Evolutionary conservation across 208 protist genomes (phyloP), one percentile per base, ranked within the genome.

Genomic region (Herpetomonas samuelpessoai): DNA sequence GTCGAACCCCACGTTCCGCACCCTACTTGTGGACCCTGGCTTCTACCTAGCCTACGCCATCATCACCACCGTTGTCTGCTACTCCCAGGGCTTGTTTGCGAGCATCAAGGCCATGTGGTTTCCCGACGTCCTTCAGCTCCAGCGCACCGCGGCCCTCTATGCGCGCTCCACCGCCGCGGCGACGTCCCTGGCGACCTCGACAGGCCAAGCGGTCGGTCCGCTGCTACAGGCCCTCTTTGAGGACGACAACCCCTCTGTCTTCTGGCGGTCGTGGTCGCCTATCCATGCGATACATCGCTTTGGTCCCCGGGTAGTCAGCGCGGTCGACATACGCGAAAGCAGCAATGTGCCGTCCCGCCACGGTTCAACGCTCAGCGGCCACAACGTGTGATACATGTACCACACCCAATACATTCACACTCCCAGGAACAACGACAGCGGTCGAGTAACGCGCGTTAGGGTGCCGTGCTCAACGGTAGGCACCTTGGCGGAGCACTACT

Each of bases 41-140:
- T 91, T 88, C 54, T 91, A 91, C 45, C 65, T 91, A 10, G 59
- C 71, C 27, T 88, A 81, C 61, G 55, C 83, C 6, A 55, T 72
- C 2, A 45, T 82, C 9, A 65, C 76, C 25, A 60, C 66, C 0
- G 51, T 71, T 1, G 71, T 84, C 2, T 74, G 74, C 30, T 28
- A 79, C 22, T 79, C 80, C 21, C 72, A 83, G 12, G 65, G 70
- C 19, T 41, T 86, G 19, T 86, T 85, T 58, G 77, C 80, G 3
- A 45, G 70, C 6, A 56, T 75, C 22, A 91, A 91, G 59, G 18
- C 76, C 26, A 56, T 78, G 21, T 91, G 79, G 70, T 87, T 91
- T 54, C 80, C 84, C 26, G 73, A 87, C 47, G 39, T 74, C 29
- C 63, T 91, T 60, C 84, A 91, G 62, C 51, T 83, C 10, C 75